phyloP scores from a whole-genome alignment of 176 grass and related monocot genomes.

The Otatea glauca region DNA sequence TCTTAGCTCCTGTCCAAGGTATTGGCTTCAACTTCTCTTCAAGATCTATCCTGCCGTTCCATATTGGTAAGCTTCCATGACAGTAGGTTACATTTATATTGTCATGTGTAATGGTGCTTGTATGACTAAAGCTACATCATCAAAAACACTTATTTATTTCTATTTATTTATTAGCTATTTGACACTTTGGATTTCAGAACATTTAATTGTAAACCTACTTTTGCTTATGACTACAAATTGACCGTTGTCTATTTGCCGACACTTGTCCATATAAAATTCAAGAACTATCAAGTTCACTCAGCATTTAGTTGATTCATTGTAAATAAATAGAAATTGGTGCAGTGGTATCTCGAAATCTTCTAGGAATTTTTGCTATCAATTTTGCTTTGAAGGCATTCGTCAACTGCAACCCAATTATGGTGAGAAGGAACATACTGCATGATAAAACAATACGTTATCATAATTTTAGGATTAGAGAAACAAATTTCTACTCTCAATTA shows the following conservation, averaged over 20 bases:
- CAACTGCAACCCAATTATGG: conserved; percentile 3
- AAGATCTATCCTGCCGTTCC: background rate
- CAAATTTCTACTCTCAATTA: background rate
- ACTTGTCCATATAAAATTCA: background rate
- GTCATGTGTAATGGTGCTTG: background rate
- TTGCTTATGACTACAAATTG: background rate
- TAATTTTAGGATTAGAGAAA: background rate
- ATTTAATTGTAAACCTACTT: background rate
- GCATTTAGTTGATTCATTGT: background rate
- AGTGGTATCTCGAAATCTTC: background rate
- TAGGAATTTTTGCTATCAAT: background rate
- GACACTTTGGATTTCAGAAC: background rate
- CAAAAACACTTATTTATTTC: background rate
- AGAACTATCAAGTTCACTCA: background rate
- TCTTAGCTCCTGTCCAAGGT: background rate
- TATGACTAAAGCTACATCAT: background rate
- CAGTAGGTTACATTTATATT: background rate
- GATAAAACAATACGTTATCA: background rate
- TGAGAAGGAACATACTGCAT: background rate
- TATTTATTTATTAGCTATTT: background rate
- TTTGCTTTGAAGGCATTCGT: background rate
- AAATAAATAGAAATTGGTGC: background rate
- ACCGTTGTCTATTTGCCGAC: background rate
- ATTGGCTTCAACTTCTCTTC: background rate
- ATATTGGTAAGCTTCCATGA: conserved; percentile 6